Evolutionary conservation across 176 grass and related monocot genomes (phyloP), one percentile per base, ranked within the genome.

Genomic region (Eragrostis nindensis): DNA sequence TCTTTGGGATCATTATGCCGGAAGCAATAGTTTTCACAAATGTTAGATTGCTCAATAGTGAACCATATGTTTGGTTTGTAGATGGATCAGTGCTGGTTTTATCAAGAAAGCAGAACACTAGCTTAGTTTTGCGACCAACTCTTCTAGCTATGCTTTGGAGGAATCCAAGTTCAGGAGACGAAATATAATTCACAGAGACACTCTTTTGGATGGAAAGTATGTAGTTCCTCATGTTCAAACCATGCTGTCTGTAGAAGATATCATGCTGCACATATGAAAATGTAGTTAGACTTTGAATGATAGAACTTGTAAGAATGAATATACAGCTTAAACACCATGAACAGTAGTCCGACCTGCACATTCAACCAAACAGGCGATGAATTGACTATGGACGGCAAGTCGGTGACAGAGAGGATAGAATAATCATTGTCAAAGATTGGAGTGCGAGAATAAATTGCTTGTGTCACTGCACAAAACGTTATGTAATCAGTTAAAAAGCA

Each of bases 1-100:
- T 62, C 80, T 95, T 98, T 2, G 96, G n/a, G 47, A 95, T 86
- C 78, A 98, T 82, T 57, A 98, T 95, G 74, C 96, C 96, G 76
- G 88, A 85, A 47, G 92, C 92, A 48, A 88, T 81, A 18, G 88
- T 76, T 82, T 88, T 90, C 36, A 98, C 83, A 18, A 82, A 83
- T 21, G 84, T 93, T 41, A 98, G 84, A 60, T 98, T 98, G 15
- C 68, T 81, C 59, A 66, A 71, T 41, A 98, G 75, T 3, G 56
- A 81, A 46, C 42, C 56, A 10, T 98, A 98, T 52, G 90, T 93
- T 78, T 73, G 17, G 69, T 98, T 95, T 15, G 68, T 83, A 78
- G 95, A 98, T 65, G 92, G 88, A 62, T 98, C 95, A 15, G 15
- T 22, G 8, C 48, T 22, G 1, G 14, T 3, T 60, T 71, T n/a